phyloP scores from a whole-genome alignment of 371 early-diverging fungal genomes.

The Cokeromyces recurvatus region DNA sequence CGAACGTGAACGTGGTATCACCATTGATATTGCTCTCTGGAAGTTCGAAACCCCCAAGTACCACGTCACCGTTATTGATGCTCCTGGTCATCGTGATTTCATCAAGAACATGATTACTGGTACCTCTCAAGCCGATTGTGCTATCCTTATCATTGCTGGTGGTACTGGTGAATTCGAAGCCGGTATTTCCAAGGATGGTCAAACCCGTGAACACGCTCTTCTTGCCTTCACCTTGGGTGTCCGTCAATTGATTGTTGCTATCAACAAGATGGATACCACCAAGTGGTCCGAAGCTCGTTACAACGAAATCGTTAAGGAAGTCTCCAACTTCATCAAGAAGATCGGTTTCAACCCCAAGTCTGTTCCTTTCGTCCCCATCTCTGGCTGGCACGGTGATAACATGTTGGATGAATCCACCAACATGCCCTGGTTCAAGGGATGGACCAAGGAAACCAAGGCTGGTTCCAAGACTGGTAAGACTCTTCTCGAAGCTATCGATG shows the following conservation, averaged over 20 bases:
- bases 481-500: slow-evolving; percentile 91
- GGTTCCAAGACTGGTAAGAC: slow-evolving; percentile 79
- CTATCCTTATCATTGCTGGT: slow-evolving; percentile 95
- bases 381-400: slow-evolving; percentile 98
- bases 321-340: slow-evolving; percentile 92
- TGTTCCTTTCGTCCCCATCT: slow-evolving; percentile 96
- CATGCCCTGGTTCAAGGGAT: slow-evolving; percentile 98
- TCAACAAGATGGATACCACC: slow-evolving; percentile 99
- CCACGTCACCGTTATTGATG: slow-evolving; percentile 96
- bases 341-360: slow-evolving; percentile 91
- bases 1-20: slow-evolving; percentile 98
- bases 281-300: slow-evolving; percentile 93
- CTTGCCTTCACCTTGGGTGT: slow-evolving; percentile 97
- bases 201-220: slow-evolving; percentile 99
- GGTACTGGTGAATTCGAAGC: slow-evolving; percentile 97
- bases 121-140: slow-evolving; percentile 89
- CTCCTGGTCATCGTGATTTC: slow-evolving; percentile 99
- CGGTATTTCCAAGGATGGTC: slow-evolving; percentile 98
- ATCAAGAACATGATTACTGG: slow-evolving; percentile 99
- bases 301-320: slow-evolving; percentile 92
- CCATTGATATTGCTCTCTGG: slow-evolving; percentile 97
- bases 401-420: slow-evolving; percentile 89
- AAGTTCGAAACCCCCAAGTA: slow-evolving; percentile 98
- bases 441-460: slow-evolving; percentile 87
- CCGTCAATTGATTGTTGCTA: slow-evolving; percentile 94